A percentile compares a stretch with the other conserved stretches of the same genome.
Evolutionary conservation across 495 filamentous ascomycete species (phyloP).

Genomic region (Bacidia gigantensis): DNA sequence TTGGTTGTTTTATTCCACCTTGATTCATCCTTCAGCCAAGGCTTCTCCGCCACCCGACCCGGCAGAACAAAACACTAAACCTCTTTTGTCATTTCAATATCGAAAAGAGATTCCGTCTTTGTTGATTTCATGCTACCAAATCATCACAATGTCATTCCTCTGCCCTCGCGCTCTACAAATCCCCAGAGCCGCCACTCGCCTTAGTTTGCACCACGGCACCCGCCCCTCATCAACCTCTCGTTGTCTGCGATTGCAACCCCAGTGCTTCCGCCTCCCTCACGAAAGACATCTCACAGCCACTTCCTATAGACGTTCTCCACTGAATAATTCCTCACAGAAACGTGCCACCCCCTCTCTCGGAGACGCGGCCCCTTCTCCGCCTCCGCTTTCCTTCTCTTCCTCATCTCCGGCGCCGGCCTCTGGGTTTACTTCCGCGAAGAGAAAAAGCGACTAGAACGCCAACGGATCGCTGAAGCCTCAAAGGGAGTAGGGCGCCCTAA

Average conservation of each 20-base stretch:
- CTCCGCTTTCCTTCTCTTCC: constrained; percentile 77
- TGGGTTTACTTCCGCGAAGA: constrained; percentile 82
- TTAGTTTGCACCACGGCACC: no score
- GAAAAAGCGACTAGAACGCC: constrained; percentile 75
- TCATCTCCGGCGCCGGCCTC: constrained; percentile 60
- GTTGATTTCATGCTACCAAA: background rate
- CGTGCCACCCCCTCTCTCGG: background rate
- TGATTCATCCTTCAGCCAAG: no score
- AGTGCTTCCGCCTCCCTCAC: constrained; percentile 4
- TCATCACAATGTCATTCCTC: no score
- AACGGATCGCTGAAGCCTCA: constrained; percentile 72
- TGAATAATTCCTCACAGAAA: constrained; percentile 6
- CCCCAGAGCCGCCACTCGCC: constrained; percentile 6
- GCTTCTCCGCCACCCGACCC: no score
- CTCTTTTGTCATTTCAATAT: background rate
- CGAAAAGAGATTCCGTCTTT: no score
- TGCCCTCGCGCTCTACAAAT: no score
- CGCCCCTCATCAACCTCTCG: no score
- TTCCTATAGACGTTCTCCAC: constrained; percentile 18
- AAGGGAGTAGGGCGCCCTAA: constrained; percentile 90
- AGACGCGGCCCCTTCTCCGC: constrained; percentile 65
- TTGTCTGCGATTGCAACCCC: no score
- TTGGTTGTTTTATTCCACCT: no score
- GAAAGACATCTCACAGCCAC: constrained; percentile 8
- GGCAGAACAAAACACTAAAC: background rate